phyloP scores from a whole-genome alignment of 2,329 filamentous ascomycete genomes.

The Helotiales sp. region DNA sequence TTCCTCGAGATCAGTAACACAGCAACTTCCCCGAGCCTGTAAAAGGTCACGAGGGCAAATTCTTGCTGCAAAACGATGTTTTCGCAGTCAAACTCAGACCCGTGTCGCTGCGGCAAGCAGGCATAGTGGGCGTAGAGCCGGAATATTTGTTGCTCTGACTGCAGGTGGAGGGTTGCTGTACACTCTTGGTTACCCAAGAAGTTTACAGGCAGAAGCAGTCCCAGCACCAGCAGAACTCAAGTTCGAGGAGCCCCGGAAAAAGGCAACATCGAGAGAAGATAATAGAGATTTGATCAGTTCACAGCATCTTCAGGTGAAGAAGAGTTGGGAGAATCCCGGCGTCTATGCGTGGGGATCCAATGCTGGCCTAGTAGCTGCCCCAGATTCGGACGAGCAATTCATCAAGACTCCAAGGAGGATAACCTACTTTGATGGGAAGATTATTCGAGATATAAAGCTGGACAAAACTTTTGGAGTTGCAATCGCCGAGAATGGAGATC shows the following conservation, averaged over 20 bases:
- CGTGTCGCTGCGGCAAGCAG: conserved; percentile 19
- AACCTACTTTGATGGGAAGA: conserved; percentile 76
- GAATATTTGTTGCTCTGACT: conserved; percentile 23
- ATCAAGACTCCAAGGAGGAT: conserved; percentile 82
- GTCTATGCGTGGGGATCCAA: conserved; percentile 96
- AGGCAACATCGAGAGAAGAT: conserved; percentile 65
- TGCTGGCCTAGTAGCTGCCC: conserved; percentile 78
- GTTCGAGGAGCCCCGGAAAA: conserved; percentile 66
- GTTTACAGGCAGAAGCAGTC: conserved; percentile 31
- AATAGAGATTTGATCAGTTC: conserved; percentile 76
- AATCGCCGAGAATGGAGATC: conserved; percentile 81
- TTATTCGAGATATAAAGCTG: conserved; percentile 85
- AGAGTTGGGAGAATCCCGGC: conserved; percentile 78
- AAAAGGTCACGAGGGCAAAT: conserved; percentile 10
- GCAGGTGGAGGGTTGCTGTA: conserved; percentile 29
- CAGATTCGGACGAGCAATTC: conserved; percentile 72
- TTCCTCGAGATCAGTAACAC: conserved; percentile 18
- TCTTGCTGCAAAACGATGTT: conserved; percentile 22
- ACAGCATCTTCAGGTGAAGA: conserved; percentile 84
- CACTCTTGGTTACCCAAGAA: conserved; percentile 25
- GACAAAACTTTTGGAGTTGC: conserved; percentile 81
- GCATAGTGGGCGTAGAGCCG: conserved; percentile 14
- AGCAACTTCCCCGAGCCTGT: conserved; percentile 17
- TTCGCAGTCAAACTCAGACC: conserved; percentile 18
- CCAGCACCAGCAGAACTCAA: conserved; percentile 52